Percentiles rank a stretch among this genome's conserved stretches.
These are phyloP conservation scores for Kazachstania psychrophila DNA, from an alignment of 805 yeast genomes.

Conservation along the genomic window DNA sequence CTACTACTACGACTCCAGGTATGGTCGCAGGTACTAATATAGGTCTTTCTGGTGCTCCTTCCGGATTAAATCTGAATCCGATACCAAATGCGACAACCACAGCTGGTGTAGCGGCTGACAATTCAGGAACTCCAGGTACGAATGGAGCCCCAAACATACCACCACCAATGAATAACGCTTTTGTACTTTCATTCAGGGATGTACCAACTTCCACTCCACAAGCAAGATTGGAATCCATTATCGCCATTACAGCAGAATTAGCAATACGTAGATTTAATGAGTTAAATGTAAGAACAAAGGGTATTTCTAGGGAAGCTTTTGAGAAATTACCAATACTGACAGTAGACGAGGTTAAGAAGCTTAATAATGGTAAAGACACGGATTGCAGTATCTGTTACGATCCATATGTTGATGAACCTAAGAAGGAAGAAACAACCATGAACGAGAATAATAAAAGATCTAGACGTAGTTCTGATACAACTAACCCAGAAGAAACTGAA, in stretches of 20 bases:
- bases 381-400: conserved; percentile 62
- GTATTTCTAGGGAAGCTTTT: conserved; percentile 46
- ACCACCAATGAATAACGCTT: conserved; percentile 35
- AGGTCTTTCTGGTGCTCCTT: neutral
- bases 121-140: no score
- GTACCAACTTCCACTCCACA: conserved; percentile 51
- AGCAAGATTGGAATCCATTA: conserved; percentile 49
- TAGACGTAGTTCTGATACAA: conserved; percentile 8
- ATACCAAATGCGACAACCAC: no score
- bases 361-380: conserved; percentile 11
- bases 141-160: conserved; percentile 4
- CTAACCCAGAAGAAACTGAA: conserved; percentile 17
- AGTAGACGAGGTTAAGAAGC: conserved; percentile 23
- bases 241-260: conserved; percentile 59
- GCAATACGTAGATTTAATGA: conserved; percentile 56
- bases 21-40: no score
- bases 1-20: neutral
- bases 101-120: no score
- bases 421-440: conserved; percentile 1
- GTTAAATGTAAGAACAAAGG: conserved; percentile 39
- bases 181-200: conserved; percentile 59
- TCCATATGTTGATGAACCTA: conserved; percentile 30
- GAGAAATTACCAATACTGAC: conserved; percentile 38
- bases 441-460: conserved; percentile 17
- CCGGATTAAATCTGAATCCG: no score